Conservation (phyloP, 1,139 yeast genomes). For the Zygoascus sp. region DNA sequence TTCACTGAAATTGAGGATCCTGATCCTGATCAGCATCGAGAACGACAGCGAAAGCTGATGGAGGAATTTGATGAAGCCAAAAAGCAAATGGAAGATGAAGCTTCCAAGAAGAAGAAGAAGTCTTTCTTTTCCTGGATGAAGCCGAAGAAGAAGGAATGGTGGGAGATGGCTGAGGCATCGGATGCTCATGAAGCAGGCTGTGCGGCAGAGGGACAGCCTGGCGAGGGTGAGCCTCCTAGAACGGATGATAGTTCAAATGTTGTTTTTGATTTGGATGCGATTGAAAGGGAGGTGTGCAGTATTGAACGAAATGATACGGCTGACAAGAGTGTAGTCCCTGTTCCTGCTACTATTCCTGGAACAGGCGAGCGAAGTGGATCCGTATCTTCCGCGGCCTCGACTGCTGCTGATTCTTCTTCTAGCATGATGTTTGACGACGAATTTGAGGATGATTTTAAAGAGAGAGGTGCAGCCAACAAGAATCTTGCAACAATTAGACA, state of each 20-base stretch:
- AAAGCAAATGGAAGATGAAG: slow-evolving; percentile 42
- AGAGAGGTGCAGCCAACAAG: slow-evolving; percentile 8
- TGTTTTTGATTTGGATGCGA: slow-evolving; percentile 39
- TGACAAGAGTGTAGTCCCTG: not conserved
- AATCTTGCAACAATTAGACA: too few species aligned
- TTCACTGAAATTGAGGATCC: slow-evolving; percentile 96
- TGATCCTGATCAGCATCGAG: slow-evolving; percentile 80
- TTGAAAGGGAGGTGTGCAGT: slow-evolving; percentile 31
- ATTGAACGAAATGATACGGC: slow-evolving; percentile 16
- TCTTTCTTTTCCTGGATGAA: slow-evolving; percentile 49
- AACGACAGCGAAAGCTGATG: slow-evolving; percentile 69
- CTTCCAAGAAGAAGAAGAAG: slow-evolving; percentile 33
- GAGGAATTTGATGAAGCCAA: slow-evolving; percentile 83
- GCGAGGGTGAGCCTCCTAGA: not conserved
- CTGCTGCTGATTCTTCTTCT: slow-evolving; percentile 13
- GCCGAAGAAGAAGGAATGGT: slow-evolving; percentile 83
- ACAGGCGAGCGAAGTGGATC: not conserved
- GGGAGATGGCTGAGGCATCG: slow-evolving; percentile 57
- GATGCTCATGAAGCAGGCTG: not conserved
- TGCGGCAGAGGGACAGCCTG: not conserved
- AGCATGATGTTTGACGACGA: slow-evolving; percentile 28
- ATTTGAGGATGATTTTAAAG: slow-evolving; percentile 20
- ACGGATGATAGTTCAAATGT: slow-evolving; percentile 9
- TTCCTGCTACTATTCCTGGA: not conserved
- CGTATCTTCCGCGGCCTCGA: not conserved